Base-by-base conservation (phyloP, 352 stramenopile genomes). In the Pythium myriotylum region DNA sequence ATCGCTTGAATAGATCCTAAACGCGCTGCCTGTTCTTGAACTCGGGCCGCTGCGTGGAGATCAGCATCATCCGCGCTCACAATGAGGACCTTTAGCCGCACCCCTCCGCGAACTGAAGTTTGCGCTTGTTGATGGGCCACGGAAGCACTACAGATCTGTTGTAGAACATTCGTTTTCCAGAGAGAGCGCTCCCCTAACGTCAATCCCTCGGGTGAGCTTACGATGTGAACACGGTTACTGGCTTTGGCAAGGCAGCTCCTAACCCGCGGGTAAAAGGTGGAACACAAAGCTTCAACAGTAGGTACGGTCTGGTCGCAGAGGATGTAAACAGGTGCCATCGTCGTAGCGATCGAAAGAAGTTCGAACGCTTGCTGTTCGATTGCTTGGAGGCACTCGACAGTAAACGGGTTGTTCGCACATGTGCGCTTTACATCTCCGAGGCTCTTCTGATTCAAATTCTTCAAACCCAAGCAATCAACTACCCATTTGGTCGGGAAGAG, bases 401-500 rank as follows among this genome's bases (percentile, higher is more conserved):
- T 57, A 29, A 70, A 70, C 22, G 62, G 62, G 43, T 70, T 70
- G 32, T 40, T 55, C 3, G 59, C 22, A 19, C 62, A 63, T 47
- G 9, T 16, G 3, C 14, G 37, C 40, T 59, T 54, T 20, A 39
- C 50, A 12, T 54, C 54, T 19, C 64, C 62, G 2, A 61, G 33
- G 1, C 24, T 37, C 26, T 70, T 59, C n/a, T 42, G 40, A 14
- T 46, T 56, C 0, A 23, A n/a, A 8, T 49, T 17, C 4, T 20
- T 17, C 1, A 65, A 20, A 4, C 62, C 62, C 13, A 50, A 50
- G 14, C 33, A 62, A 4, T 70, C 62, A 26, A 13, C 29, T 32
- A 70, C 47, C 62, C 62, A 70, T 29, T 61, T 70, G 32, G 51
- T 60, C 2, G 62, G 62, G 48, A 70, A 70, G 5, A 70, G 52